Conservation (phyloP, 1,139 yeast species). For the Suhomyces bokatorum region DNA sequence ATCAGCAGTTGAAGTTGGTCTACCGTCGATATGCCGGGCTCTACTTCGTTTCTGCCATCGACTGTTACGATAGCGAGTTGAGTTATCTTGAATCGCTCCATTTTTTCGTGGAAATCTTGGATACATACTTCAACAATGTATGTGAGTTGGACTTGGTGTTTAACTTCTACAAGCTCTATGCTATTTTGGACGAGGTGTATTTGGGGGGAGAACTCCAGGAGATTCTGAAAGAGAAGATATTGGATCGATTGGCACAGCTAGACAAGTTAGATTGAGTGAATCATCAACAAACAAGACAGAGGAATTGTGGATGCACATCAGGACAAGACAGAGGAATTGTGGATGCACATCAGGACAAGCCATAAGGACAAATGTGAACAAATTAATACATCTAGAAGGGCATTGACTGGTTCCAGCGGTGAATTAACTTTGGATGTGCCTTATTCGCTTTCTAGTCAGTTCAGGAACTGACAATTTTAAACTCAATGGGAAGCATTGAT, state of each 20-base stretch:
- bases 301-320: too few relatives aligned
- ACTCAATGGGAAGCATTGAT: too few relatives aligned
- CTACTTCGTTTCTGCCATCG: conserved; percentile 80
- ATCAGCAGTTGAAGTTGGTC: conserved; percentile 70
- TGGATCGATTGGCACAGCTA: conserved; percentile 52
- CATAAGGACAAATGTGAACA: too few relatives aligned
- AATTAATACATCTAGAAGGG: too few relatives aligned
- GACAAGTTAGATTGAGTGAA: conserved; percentile 42
- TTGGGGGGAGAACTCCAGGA: conserved; percentile 80
- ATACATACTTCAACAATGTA: conserved; percentile 82
- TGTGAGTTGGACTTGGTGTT: conserved; percentile 91
- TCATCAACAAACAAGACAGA: too few relatives aligned
- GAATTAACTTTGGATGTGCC: too few relatives aligned
- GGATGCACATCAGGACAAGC: too few relatives aligned
- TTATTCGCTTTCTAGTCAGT: too few relatives aligned
- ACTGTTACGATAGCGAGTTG: conserved; percentile 73
- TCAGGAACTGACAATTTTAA: too few relatives aligned
- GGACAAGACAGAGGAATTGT: too few relatives aligned
- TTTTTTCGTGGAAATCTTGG: conserved; percentile 84
- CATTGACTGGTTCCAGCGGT: too few relatives aligned
- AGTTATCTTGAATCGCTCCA: conserved; percentile 83
- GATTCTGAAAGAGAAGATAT: conserved; percentile 58
- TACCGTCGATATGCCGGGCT: conserved; percentile 92
- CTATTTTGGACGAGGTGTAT: conserved; percentile 71
- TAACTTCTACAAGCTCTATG: conserved; percentile 72